Base-by-base conservation (phyloP, 2,329 filamentous ascomycete species). In the Apiospora koreana region DNA sequence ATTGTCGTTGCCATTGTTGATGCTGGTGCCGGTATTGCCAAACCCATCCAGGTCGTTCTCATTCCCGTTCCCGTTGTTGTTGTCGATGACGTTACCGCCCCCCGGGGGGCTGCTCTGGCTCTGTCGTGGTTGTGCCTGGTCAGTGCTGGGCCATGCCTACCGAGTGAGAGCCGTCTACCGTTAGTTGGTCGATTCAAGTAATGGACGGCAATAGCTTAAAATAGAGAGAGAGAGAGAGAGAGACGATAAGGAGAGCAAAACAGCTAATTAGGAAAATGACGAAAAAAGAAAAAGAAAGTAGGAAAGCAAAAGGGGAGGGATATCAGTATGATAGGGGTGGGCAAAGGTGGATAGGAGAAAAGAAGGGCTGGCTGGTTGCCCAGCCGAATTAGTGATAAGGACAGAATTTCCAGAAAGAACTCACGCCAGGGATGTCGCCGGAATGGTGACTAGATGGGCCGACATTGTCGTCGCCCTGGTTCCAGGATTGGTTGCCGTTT, bases 1-100 rank as follows among this genome's bases (percentile, higher is more conserved):
- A 38, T 58, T 58, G 23, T 35, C 21, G 64, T 31, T n/a, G n/a
- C n/a, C n/a, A n/a, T n/a, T n/a, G n/a, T n/a, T n/a, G n/a, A n/a
- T n/a, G n/a, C n/a, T 23, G 16, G 10, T 68, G 10, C 16, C 38
- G 23, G 16, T 16, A 21, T 31, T 69, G 21, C n/a, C 46, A 35
- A 65, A 65, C 7, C 10, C 35, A 16, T 58, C 43, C 35, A 8
- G 35, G 31, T 41, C 68, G 46, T 58, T 42, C 5, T 4, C 66
- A 21, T 69, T 58, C 28, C 67, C 67, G 21, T 46, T 45, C 35
- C 41, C 66, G 23, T 43, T 31, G 21, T 46, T 45, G 41, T 43
- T 67, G 23, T 43, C 35, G 18, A 38, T 66, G n/a, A 71, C 70
- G n/a, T 71, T 71, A 10, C 70, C 70, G 25, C 58, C 70, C 21